Evolutionary conservation across 2,329 filamentous ascomycete species (phyloP).

Genomic region (Fusarium armeniacum): DNA sequence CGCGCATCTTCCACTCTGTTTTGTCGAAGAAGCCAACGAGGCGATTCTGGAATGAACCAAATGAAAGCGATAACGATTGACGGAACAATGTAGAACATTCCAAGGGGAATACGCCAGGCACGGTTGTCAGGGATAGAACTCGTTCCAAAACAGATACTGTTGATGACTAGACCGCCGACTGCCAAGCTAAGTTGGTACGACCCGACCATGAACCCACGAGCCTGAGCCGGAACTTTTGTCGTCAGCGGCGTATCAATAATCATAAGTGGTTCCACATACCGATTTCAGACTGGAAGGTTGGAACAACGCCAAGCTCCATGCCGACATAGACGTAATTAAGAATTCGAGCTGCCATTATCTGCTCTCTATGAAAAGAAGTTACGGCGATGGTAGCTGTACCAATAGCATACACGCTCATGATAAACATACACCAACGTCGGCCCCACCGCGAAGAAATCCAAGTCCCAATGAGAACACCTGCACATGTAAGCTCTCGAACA

Average conservation of each 20-base stretch:
- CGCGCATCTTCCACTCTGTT: conserved; percentile 38
- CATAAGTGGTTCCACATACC: conserved; percentile 9
- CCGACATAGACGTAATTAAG: conserved; percentile 47
- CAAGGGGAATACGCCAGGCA: conserved; percentile 43
- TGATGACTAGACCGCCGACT: conserved; percentile 48
- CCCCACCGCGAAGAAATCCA: conserved; percentile 45
- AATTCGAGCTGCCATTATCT: conserved; percentile 45
- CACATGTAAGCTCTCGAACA: accelerated
- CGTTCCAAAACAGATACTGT: conserved; percentile 41
- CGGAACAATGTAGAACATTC: conserved; percentile 42
- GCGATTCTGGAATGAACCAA: conserved; percentile 48
- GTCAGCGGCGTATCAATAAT: no score
- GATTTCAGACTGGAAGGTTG: conserved; percentile 55
- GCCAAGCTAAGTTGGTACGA: conserved; percentile 54
- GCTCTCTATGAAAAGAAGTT: conserved; percentile 33
- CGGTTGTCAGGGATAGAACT: conserved; percentile 39
- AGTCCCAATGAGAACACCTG: conserved; percentile 41
- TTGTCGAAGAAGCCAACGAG: conserved; percentile 45
- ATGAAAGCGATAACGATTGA: conserved; percentile 26
- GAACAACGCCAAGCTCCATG: conserved; percentile 50
- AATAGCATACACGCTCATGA: conserved; percentile 55
- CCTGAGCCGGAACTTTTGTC: conserved; percentile 46
- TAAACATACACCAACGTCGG: conserved; percentile 52
- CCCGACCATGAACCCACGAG: conserved; percentile 54
- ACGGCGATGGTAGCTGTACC: conserved; percentile 41